Evolutionary conservation across 495 filamentous ascomycete species (phyloP).

Genomic region (Pyrenopolyporus hunteri): DNA sequence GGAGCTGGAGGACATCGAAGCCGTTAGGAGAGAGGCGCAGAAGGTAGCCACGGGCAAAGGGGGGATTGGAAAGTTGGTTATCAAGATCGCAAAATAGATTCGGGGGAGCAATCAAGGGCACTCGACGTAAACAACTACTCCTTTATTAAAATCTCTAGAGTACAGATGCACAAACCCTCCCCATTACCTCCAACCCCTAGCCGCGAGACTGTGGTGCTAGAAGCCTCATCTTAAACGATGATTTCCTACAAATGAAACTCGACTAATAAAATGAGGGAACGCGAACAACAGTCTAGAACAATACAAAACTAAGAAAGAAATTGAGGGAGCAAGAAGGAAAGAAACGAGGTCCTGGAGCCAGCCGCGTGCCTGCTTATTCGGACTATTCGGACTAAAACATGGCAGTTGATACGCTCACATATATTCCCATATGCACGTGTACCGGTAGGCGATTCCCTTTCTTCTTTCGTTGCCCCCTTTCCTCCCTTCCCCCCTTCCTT

Average conservation of each 20-base stretch:
- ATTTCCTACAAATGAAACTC: background rate
- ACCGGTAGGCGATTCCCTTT: too few species aligned
- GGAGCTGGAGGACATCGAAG: constrained; percentile 53
- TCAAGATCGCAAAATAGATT: constrained; percentile 48
- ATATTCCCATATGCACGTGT: background rate
- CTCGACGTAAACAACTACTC: background rate
- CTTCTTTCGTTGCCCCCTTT: background rate
- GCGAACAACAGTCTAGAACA: background rate
- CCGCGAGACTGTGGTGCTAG: background rate
- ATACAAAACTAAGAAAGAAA: constrained; percentile 2
- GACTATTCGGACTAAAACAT: background rate
- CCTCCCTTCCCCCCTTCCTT: background rate
- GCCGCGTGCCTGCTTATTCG: constrained; percentile 7
- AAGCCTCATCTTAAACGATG: background rate
- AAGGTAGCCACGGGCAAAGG: constrained; percentile 58
- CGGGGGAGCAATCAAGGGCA: background rate
- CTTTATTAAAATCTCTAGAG: too few species aligned
- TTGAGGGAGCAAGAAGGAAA: too few species aligned
- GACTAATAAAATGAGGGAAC: background rate
- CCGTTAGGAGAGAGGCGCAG: constrained; percentile 51
- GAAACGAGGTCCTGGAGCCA: too few species aligned
- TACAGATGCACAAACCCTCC: background rate
- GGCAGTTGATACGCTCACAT: background rate
- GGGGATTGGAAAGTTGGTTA: constrained; percentile 62
- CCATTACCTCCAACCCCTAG: background rate